These are phyloP conservation scores for Blastomyces percursus DNA, from an alignment of 2,329 filamentous ascomycete genomes.

Conservation along the genomic window DNA sequence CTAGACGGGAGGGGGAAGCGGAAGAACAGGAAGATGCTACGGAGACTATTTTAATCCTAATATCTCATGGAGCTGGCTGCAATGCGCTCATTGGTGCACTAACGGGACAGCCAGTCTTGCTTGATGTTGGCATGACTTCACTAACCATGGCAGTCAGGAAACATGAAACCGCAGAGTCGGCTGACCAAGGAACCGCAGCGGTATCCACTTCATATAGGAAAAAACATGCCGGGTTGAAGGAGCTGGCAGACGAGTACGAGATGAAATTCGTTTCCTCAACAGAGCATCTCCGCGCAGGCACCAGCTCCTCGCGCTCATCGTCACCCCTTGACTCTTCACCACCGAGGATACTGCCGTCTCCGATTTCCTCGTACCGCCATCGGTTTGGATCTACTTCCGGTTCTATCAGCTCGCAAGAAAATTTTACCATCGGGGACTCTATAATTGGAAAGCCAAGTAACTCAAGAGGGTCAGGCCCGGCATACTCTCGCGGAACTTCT, in stretches of 20 bases:
- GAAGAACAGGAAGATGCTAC: slow-evolving; percentile 44
- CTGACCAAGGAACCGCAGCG: background rate
- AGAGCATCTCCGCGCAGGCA: slow-evolving; percentile 47
- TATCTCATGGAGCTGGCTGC: slow-evolving; percentile 91
- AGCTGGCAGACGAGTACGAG: slow-evolving; percentile 41
- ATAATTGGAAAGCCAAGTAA: background rate
- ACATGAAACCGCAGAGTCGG: slow-evolving; percentile 11
- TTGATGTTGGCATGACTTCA: slow-evolving; percentile 82
- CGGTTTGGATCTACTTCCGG: slow-evolving; percentile 21
- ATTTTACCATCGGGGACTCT: slow-evolving; percentile 18
- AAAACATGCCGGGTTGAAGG: slow-evolving; percentile 12
- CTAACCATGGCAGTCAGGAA: slow-evolving; percentile 75
- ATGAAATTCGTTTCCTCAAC: slow-evolving; percentile 50
- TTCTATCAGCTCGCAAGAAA: slow-evolving; percentile 17
- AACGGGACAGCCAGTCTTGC: slow-evolving; percentile 78
- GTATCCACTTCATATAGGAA: background rate
- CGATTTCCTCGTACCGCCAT: slow-evolving; percentile 25
- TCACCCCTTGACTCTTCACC: slow-evolving; percentile 18
- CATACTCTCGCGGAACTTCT: background rate
- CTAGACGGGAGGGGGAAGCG: slow-evolving; percentile 40
- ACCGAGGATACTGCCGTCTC: slow-evolving; percentile 15
- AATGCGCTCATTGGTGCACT: slow-evolving; percentile 90
- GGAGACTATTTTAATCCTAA: slow-evolving; percentile 71
- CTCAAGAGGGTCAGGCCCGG: background rate
- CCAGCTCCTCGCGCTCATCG: slow-evolving; percentile 19